phyloP scores from a whole-genome alignment of 78 protist genomes.

The Dictyostelium citrinum region DNA sequence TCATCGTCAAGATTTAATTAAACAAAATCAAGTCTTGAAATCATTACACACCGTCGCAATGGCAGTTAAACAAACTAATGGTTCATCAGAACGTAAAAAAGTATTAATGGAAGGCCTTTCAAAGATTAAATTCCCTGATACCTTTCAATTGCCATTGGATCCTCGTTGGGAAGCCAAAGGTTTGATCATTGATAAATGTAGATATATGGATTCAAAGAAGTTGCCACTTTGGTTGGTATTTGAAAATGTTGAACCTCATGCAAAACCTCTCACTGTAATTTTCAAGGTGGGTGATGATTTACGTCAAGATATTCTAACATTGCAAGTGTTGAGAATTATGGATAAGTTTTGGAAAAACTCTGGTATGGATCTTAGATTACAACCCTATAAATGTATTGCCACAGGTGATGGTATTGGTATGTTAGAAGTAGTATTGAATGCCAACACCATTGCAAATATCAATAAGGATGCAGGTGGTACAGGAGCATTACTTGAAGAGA shows the following conservation, averaged over 20 bases:
- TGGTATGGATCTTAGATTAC: constrained; percentile 85
- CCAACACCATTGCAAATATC: constrained; percentile 91
- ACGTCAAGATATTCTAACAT: constrained; percentile 95
- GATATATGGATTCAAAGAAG: constrained; percentile 93
- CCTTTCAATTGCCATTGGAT: constrained; percentile 79
- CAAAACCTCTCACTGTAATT: constrained; percentile 65
- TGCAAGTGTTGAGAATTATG: constrained; percentile 94
- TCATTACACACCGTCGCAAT: constrained; percentile 18
- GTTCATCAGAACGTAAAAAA: constrained; percentile 26
- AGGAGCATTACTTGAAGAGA: constrained; percentile 84
- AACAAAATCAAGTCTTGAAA: constrained; percentile 61
- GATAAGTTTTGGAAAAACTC: constrained; percentile 91
- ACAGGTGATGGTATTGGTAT: constrained; percentile 92
- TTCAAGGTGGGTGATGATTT: constrained; percentile 93
- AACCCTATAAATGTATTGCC: constrained; percentile 85
- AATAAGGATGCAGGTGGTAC: constrained; percentile 89
- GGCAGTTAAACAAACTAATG: constrained; percentile 9
- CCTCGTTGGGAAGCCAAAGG: constrained; percentile 83
- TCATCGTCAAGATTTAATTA: constrained; percentile 55
- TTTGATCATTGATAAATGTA: constrained; percentile 83
- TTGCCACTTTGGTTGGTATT: constrained; percentile 90
- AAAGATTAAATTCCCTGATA: constrained; percentile 49
- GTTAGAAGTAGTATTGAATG: constrained; percentile 91
- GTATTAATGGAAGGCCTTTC: constrained; percentile 51
- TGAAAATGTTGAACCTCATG: constrained; percentile 78